Evolutionary conservation across 495 filamentous ascomycete species (phyloP).

Genomic region (Penicillium soppii): DNA sequence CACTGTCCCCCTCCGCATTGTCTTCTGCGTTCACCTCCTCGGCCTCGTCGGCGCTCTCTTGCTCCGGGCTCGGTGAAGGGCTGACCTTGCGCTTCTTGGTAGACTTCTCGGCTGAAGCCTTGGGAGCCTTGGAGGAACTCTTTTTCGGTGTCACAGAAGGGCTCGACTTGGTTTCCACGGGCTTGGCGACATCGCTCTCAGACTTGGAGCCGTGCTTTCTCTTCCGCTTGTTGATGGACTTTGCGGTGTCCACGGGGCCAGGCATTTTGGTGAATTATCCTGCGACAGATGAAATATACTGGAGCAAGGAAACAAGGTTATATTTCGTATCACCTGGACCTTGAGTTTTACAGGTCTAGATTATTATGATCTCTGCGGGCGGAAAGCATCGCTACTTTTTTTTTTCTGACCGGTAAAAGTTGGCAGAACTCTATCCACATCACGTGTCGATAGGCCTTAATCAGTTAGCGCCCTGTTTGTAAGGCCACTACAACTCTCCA

Average conservation of each 20-base stretch:
- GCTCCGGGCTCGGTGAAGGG: constrained; percentile 31
- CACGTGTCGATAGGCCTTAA: constrained; percentile 28
- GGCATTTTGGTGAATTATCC: constrained; percentile 27
- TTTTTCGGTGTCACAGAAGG: constrained; percentile 25
- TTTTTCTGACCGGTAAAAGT: constrained; percentile 24
- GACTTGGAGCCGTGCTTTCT: constrained; percentile 46
- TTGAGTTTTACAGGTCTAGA: constrained; percentile 23
- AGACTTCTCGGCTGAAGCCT: constrained; percentile 24
- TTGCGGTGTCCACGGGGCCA: constrained; percentile 47
- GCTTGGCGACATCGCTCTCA: constrained; percentile 29
- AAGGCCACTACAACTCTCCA: too few species aligned
- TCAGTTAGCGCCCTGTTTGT: background rate
- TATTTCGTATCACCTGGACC: constrained; percentile 4
- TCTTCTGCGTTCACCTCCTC: constrained; percentile 14
- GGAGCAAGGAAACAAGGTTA: background rate
- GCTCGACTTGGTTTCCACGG: constrained; percentile 23
- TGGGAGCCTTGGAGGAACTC: constrained; percentile 13
- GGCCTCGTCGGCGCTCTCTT: constrained; percentile 26
- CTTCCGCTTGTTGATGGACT: constrained; percentile 71
- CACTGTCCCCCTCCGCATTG: constrained; percentile 16
- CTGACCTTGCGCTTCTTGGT: constrained; percentile 40
- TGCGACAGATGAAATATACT: constrained; percentile 1
- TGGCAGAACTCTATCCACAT: constrained; percentile 33
- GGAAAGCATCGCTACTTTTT: constrained; percentile 32
- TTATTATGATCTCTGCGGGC: constrained; percentile 20